Evolutionary conservation across 306 rosid species (phyloP).

Genomic region (Glycine soja): DNA sequence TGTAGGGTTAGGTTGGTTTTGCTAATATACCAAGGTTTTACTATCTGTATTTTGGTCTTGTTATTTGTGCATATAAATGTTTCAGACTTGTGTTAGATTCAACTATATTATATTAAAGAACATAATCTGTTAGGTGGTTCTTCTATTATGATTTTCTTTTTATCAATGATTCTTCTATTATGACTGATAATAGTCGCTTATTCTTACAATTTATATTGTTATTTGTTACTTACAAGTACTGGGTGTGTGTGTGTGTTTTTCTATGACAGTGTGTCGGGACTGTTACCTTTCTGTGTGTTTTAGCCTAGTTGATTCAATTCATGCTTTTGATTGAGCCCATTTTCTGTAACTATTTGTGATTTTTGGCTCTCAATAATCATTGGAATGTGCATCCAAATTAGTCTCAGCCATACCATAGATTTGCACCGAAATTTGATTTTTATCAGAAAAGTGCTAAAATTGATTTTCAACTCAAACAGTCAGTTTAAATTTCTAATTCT

Average conservation of each 20-base stretch:
- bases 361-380: neutral
- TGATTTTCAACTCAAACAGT: neutral
- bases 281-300: neutral
- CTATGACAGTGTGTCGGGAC: conserved; percentile 4
- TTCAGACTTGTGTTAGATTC: conserved; percentile 47
- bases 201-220: conserved; percentile 22
- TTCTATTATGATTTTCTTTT: neutral
- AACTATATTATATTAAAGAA: conserved; percentile 4
- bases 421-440: neutral
- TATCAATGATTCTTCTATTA: neutral
- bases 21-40: conserved; percentile 47
- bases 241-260: neutral
- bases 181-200: conserved; percentile 4
- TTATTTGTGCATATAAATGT: conserved; percentile 42
- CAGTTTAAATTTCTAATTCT: neutral
- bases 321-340: conserved; percentile 3
- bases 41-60: conserved; percentile 34
- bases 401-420: neutral
- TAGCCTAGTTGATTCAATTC: conserved; percentile 3
- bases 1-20: conserved; percentile 60
- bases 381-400: neutral
- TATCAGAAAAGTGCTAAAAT: neutral
- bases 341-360: neutral
- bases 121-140: conserved; percentile 27
- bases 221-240: neutral